Percentiles rank a stretch among this genome's conserved stretches.
Conservation (phyloP, 1,139 yeast species). For the Geotrichum macrosporum region DNA sequence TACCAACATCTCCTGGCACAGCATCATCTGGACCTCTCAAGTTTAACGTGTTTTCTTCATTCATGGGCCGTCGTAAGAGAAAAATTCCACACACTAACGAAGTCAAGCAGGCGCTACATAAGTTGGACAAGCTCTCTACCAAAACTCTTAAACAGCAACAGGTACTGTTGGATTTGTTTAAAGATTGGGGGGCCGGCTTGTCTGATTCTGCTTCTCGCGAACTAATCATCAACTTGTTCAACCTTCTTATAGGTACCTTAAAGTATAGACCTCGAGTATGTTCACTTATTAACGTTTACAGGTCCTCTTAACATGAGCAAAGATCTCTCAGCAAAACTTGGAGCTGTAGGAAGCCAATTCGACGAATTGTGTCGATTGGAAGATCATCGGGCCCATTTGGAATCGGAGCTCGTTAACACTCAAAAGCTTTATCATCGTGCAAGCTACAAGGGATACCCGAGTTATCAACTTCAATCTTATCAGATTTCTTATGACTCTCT, state of each 20-base stretch:
- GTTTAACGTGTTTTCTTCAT: constrained; percentile 7
- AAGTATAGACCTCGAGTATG: neutral
- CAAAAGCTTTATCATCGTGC: constrained; percentile 21
- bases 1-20: constrained; percentile 3
- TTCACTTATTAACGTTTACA: neutral
- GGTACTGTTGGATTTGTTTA: constrained; percentile 9
- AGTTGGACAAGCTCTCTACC: constrained; percentile 15
- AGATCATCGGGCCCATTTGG: constrained; percentile 16
- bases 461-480: constrained; percentile 19
- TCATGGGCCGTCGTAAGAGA: constrained; percentile 8
- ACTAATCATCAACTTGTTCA: constrained; percentile 16
- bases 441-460: constrained; percentile 20
- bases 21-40: constrained; percentile 6
- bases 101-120: constrained; percentile 15
- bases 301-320: constrained; percentile 17
- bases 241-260: constrained; percentile 15
- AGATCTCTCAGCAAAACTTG: constrained; percentile 15
- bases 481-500: constrained; percentile 18
- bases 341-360: constrained; percentile 15
- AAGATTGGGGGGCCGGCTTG: constrained; percentile 19
- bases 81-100: constrained; percentile 16
- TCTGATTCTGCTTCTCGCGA: constrained; percentile 21
- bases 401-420: constrained; percentile 19
- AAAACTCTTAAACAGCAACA: constrained; percentile 17
- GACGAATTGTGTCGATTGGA: constrained; percentile 18